Percentiles rank a stretch among this genome's conserved stretches.
These are phyloP conservation scores for Penicillium coprophilum DNA, from an alignment of 495 filamentous ascomycete genomes.

Conservation along the genomic window DNA sequence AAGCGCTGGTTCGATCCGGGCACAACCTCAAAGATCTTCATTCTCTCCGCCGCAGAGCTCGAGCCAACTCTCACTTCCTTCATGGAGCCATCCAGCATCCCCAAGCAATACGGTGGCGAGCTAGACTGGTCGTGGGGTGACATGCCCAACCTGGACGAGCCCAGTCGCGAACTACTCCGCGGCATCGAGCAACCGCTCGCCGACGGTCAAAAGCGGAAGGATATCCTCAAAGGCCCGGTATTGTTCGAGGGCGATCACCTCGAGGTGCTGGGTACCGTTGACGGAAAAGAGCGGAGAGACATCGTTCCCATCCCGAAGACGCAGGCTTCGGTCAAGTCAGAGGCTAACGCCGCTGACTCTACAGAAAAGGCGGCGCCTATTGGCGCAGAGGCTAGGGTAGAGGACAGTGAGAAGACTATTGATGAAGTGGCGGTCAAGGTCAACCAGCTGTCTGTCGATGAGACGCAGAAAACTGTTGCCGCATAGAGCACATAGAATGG, in stretches of 20 bases:
- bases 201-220: constrained; percentile 31
- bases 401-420: constrained; percentile 12
- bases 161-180: constrained; percentile 48
- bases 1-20: constrained; percentile 95
- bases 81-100: constrained; percentile 78
- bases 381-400: constrained; percentile 2
- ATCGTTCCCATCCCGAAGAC: constrained; percentile 32
- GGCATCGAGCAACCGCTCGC: constrained; percentile 33
- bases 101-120: constrained; percentile 79
- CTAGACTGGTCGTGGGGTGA: constrained; percentile 78
- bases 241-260: constrained; percentile 42
- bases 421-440: constrained; percentile 23
- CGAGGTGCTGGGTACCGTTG: constrained; percentile 41
- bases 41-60: constrained; percentile 68
- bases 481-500: constrained; percentile 21
- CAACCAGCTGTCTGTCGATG: constrained; percentile 16
- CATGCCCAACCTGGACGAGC: constrained; percentile 66
- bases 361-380: background rate
- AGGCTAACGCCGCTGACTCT: background rate
- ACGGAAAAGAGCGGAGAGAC: constrained; percentile 39
- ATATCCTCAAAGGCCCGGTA: constrained; percentile 42
- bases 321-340: background rate
- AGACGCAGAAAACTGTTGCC: constrained; percentile 16
- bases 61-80: constrained; percentile 70
- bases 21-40: constrained; percentile 91